Evolutionary conservation across 2,329 filamentous ascomycete species (phyloP), one percentile per base, ranked within the genome.

Genomic region (Ophiostoma tasmaniense): DNA sequence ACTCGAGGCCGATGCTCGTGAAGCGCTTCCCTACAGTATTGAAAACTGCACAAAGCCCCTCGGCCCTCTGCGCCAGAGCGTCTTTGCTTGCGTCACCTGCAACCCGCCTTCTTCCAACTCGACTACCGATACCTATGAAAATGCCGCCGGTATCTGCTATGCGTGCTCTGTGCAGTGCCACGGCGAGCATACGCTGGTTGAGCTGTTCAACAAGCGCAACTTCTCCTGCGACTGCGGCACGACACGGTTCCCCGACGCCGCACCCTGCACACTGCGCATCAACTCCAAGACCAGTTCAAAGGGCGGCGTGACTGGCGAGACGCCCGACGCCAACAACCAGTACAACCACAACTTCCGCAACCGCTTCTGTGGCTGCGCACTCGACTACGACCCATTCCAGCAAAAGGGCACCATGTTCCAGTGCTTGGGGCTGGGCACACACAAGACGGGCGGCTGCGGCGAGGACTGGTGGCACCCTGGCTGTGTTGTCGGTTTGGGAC

Each of bases 351-450:
- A 99, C 81, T 99, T 96, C 75, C 85, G 87, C 73, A 98, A 98
- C 75, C 86, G 84, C 62, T 99, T 99, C 80, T 99, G 95, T 77
- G 91, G 90, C 1, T 99, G 95, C 75, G 86, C 86, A 37, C 90
- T 93, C 75, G 87, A 93, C 70, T 99, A 99, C 76, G 90, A 97
- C 76, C 88, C 94, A 0, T 86, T 94, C 65, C 84, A 91, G 76
- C 93, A 99, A 77, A 96, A 94, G 74, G 94, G 94, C 0, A 98
- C 93, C 52, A 99, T 99, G 95, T 99, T 96, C 74, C 95, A 99
- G 78, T 99, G 95, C 76, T 78, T 98, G 2, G 94, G 94, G 0
- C 81, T 98, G 0, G 93, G 92, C 0, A 90, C 87, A 0, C 83
- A 86, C 14, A 90, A 94, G 73, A 89, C 89, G 1, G 93, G 93